phyloP scores from a whole-genome alignment of 2,329 filamentous ascomycete species.

The Penicillium sp. region DNA sequence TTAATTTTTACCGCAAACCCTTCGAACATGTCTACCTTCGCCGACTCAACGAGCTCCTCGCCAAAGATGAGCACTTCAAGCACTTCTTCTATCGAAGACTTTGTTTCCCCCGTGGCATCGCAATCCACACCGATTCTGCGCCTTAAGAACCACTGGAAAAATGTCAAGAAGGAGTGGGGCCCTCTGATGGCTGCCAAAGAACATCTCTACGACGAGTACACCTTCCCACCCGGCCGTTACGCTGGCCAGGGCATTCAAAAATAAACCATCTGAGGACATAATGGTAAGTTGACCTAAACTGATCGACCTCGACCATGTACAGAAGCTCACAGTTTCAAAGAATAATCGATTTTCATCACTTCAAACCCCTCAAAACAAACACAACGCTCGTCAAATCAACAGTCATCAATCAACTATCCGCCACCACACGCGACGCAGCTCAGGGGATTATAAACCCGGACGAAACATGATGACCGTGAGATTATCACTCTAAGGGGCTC shows the following conservation, averaged over 20 bases:
- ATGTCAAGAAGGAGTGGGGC: slow-evolving; percentile 16
- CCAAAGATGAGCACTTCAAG: neutral
- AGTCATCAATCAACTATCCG: neutral
- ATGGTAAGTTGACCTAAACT: neutral
- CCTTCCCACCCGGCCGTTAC: slow-evolving; percentile 21
- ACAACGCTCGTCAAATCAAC: neutral
- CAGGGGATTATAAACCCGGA: too few species aligned
- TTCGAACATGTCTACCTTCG: neutral
- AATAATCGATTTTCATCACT: too few species aligned
- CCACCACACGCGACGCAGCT: neutral
- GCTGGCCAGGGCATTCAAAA: slow-evolving; percentile 14
- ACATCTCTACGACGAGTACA: slow-evolving; percentile 22
- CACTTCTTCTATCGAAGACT: neutral
- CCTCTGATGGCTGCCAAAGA: slow-evolving; percentile 23
- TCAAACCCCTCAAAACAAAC: too few species aligned
- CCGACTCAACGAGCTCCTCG: neutral
- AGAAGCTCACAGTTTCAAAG: neutral
- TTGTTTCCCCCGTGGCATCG: neutral
- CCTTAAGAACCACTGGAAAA: slow-evolving; percentile 11
- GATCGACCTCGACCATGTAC: neutral
- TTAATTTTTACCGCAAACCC: too few species aligned
- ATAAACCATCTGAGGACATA: neutral
- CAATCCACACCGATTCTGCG: slow-evolving; percentile 2
- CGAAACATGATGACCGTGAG: too few species aligned
- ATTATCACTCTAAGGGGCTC: too few species aligned